These are phyloP conservation scores for Euptelea pleiosperma DNA, from an alignment of 164 flowering plant genomes.

Conservation along the genomic window DNA sequence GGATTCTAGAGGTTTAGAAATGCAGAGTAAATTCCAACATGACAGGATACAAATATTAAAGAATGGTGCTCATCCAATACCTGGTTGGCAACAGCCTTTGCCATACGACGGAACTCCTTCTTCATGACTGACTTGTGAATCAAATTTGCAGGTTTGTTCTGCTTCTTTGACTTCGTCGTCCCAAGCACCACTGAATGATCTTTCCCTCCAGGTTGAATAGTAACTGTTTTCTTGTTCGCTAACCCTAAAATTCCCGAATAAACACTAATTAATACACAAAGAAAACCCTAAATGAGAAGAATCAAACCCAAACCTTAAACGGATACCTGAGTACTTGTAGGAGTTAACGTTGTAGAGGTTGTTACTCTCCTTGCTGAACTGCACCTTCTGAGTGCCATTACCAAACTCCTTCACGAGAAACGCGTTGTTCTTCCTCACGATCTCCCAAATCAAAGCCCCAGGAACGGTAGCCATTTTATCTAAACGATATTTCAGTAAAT, in stretches of 20 bases:
- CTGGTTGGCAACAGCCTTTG: constrained; percentile 76
- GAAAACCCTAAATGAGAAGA: neutral
- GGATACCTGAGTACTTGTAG: constrained; percentile 79
- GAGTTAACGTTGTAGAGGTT: constrained; percentile 83
- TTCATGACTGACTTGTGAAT: constrained; percentile 70
- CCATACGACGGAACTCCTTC: constrained; percentile 75
- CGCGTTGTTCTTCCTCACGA: constrained; percentile 86
- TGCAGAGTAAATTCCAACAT: no score
- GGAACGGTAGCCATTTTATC: constrained; percentile 76
- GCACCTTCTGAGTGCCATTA: constrained; percentile 51
- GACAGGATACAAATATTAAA: neutral
- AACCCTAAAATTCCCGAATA: constrained; percentile 34
- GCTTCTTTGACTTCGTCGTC: constrained; percentile 78
- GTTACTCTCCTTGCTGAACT: constrained; percentile 81
- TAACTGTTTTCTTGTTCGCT: constrained; percentile 77
- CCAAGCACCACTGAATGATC: constrained; percentile 63
- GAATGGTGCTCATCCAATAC: constrained; percentile 21
- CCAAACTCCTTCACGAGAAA: constrained; percentile 88
- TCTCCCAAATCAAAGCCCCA: constrained; percentile 85
- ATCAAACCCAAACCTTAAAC: neutral
- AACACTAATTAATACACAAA: neutral
- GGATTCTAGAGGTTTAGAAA: no score
- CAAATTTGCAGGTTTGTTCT: constrained; percentile 54
- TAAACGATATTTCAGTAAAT: neutral
- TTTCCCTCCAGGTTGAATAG: constrained; percentile 59